Evolutionary conservation across 179 eudicot species (phyloP), one percentile per base, ranked within the genome.

Genomic region (Nepenthes alata): DNA sequence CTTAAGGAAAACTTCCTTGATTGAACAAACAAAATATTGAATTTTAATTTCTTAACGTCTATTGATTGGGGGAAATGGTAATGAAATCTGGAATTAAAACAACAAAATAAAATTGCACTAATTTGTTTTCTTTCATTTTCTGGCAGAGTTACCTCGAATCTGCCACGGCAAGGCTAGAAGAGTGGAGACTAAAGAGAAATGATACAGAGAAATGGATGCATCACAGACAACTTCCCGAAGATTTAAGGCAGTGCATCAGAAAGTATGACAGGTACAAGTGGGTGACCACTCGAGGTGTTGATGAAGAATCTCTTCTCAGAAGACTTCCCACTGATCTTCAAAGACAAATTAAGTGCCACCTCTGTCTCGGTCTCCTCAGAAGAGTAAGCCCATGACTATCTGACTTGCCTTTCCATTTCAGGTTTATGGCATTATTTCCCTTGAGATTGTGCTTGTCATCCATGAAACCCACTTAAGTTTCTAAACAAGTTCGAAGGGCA

Each of bases 161-260:
- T 41, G 13, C 53, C 9, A 56, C 62, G 3, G 72, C 62, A 9
- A 13, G 55, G 39, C 25, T 69, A 48, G 67, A 69, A 48, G 62
- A 63, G 58, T 62, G 72, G 67, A 56, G 72, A 13, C 52, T 62
- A 35, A 69, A 62, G 59, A 62, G 62, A 63, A 62, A 57, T 52
- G 67, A 69, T 47, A 63, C 38, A 3, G 73, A 69, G 15, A 47
- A 62, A 10, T 69, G 73, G 72, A 69, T 69, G 67, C 67, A 69
- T 55, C 53, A 62, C 52, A 56, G 72, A n/a, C 61, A 62, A 38
- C 67, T 69, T 10, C 72, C 72, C 16, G 58, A 34, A 6, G 72
- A 69, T n/a, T 45, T 69, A 15, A 62, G 59, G 57, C 56, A 55
- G 57, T 60, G 41, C 47, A 65, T 62, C 39, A 60, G 47, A 45